Conservation (phyloP, 2,329 filamentous ascomycete species). For the Trichoderma breve region DNA sequence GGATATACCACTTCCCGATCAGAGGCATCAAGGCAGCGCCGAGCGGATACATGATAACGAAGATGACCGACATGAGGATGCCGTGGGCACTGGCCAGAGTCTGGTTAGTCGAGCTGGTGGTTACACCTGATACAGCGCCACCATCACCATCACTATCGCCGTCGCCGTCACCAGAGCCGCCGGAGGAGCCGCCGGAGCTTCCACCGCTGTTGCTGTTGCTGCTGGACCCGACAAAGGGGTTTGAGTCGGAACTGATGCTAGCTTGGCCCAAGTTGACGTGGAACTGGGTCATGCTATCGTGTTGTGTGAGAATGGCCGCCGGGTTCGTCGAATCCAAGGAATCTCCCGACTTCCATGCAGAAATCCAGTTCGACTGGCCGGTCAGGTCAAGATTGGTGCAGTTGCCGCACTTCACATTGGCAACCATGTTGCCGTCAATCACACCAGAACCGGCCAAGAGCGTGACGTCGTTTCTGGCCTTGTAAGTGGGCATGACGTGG, state of each 20-base stretch:
- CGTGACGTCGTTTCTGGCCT: constrained; percentile 43
- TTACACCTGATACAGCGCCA: constrained; percentile 15
- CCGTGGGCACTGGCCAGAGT: constrained; percentile 49
- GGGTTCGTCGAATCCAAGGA: constrained; percentile 44
- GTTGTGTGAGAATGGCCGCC: constrained; percentile 42
- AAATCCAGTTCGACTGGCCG: constrained; percentile 49
- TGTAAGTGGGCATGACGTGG: constrained; percentile 49
- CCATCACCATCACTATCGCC: not conserved
- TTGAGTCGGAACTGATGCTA: constrained; percentile 45
- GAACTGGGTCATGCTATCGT: constrained; percentile 47
- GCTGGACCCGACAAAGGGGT: constrained; percentile 47
- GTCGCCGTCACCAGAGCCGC: constrained; percentile 7
- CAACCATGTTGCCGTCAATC: constrained; percentile 50
- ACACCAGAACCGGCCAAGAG: constrained; percentile 61
- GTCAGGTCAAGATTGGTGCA: constrained; percentile 49
- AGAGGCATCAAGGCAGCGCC: constrained; percentile 61
- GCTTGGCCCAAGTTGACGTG: constrained; percentile 49
- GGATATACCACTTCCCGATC: constrained; percentile 55
- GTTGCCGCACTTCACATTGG: constrained; percentile 57
- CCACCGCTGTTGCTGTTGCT: constrained; percentile 19
- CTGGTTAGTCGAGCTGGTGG: constrained; percentile 25
- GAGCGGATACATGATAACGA: constrained; percentile 58
- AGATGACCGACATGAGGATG: constrained; percentile 59
- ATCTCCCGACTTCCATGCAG: constrained; percentile 51
- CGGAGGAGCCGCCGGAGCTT: not conserved